Base-by-base conservation (phyloP, 169 alveolate genomes). In the Eimeria falciformis region DNA sequence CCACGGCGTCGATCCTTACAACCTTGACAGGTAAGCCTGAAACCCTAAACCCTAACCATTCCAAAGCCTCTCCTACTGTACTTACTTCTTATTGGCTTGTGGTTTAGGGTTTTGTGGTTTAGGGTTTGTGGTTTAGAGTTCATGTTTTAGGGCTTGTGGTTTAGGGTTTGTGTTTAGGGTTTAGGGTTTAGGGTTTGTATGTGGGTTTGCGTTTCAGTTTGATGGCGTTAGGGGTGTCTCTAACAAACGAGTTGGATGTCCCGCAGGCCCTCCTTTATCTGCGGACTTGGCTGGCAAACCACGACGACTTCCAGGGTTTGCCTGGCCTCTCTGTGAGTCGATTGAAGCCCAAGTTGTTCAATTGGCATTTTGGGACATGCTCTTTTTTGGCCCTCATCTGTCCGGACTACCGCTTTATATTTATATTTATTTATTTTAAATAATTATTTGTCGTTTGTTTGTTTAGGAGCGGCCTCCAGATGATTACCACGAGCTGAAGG, bases 181-280 rank as follows among this genome's bases (percentile, higher is more conserved):
- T 69, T 69, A 69, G 55, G 81, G 81, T 69, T 69, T 69, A 69
- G 81, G 81, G 81, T 69, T n/a, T 7, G 91, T 69, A n/a, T n/a
- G n/a, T n/a, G n/a, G n/a, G n/a, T 69, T 96, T 95, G 62, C 87
- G 94, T 37, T 97, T 95, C 90, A 92, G 96, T 17, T 90, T 96
- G 47, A 71, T 96, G 73, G 95, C 96, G 7, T 94, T 97, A 23
- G 99, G 98, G 50, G 95, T 96, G 43, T 95, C 97, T n/a, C 95
- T 97, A 68, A 96, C 97, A 25, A 97, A 97, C 90, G 98, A 95
- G 69, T 86, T 96, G 23, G 96, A 96, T 68, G 95, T 95, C 50
- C 86, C 84, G 14, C 95, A 94, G 68, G 99, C 98, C 2, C 90
- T 96, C 88, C 91, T 83, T 5, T 58, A 87, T 43, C 78, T 93